Evolutionary conservation across 1,284 basidiomycete species (phyloP).

Genomic region (Abortiporus biennis): DNA sequence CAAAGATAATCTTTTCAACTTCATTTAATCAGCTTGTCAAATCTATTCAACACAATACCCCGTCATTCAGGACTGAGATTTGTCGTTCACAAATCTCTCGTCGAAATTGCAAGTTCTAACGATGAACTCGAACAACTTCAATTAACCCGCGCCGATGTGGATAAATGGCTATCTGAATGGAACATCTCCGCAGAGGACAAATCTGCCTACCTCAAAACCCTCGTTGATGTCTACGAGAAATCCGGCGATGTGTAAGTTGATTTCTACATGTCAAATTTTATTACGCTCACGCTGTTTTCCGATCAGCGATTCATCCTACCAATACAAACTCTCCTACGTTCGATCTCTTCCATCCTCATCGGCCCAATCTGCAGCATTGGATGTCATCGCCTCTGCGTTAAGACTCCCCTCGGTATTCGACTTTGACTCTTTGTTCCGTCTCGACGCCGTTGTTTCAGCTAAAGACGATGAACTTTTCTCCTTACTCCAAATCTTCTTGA

Average conservation of each 20-base stretch:
- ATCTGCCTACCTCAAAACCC: slow-evolving; percentile 60
- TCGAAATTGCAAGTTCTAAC: slow-evolving; percentile 59
- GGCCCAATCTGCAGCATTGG: slow-evolving; percentile 49
- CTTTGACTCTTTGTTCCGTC: slow-evolving; percentile 76
- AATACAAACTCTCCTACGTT: slow-evolving; percentile 58
- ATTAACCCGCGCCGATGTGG: slow-evolving; percentile 55
- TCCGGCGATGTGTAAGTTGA: slow-evolving; percentile 52
- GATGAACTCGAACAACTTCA: slow-evolving; percentile 68
- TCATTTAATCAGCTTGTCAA: slow-evolving; percentile 58
- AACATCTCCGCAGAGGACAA: slow-evolving; percentile 62
- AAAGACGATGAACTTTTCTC: slow-evolving; percentile 64
- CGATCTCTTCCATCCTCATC: slow-evolving; percentile 52
- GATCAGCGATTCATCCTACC: slow-evolving; percentile 51
- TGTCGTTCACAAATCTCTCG: slow-evolving; percentile 60
- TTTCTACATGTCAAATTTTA: background rate
- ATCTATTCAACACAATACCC: slow-evolving; percentile 83
- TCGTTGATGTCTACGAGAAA: slow-evolving; percentile 61
- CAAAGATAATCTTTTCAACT: slow-evolving; percentile 5
- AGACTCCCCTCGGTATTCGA: slow-evolving; percentile 70
- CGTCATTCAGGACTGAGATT: slow-evolving; percentile 63
- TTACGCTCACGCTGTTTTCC: background rate
- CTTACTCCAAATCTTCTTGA: slow-evolving; percentile 70
- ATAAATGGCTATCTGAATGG: slow-evolving; percentile 79
- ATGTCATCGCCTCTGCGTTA: slow-evolving; percentile 62
- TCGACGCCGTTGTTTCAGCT: slow-evolving; percentile 65